Evolutionary conservation across 169 alveolate species (phyloP), one percentile per base, ranked within the genome.

Genomic region (Plasmodium cynomolgi): DNA sequence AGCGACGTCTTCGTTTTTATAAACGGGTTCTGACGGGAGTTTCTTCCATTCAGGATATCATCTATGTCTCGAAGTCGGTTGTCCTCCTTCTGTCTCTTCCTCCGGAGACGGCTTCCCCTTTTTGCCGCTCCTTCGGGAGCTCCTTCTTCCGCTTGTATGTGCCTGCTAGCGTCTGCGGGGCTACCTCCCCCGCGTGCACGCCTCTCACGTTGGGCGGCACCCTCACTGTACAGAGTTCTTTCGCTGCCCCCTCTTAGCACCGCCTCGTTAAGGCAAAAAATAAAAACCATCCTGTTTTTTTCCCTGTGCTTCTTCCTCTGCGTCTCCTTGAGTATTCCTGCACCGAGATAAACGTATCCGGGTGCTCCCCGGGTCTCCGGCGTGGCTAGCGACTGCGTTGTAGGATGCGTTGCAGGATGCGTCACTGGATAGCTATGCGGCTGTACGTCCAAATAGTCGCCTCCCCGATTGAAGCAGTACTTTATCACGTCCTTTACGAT

Each of bases 281-380:
- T 81, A 77, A 91, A 91, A 41, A 91, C 95, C 95, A 91, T 91
- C 56, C 84, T 81, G 44, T 91, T 91, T 33, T 81, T 91, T n/a
- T 73, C 92, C 39, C 79, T 26, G 62, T 91, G 56, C 37, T 81
- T 91, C n/a, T 34, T 84, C 68, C 39, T 31, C 9, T 85, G 93
- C 37, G 31, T 26, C 71, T 79, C 83, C 56, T 81, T 90, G 54
- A 90, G 41, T 15, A 90, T 37, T 0, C 94, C 94, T 9, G 94
- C 94, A 23, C 86, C 94, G 17, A 90, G 54, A 62, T 44, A 90
- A 8, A 90, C 39, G 58, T 90, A 90, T 39, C 47, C 33, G 17
- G 29, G 26, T 44, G n/a, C 11, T 44, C n/a, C 56, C n/a, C 15
- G 56, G 56, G 56, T 44, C 5, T 7, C n/a, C 23, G 62, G 23